Percentiles rank a stretch among this genome's conserved stretches.
Conservation (phyloP, 2,329 filamentous ascomycete genomes). For the Claviceps humidiphila region DNA sequence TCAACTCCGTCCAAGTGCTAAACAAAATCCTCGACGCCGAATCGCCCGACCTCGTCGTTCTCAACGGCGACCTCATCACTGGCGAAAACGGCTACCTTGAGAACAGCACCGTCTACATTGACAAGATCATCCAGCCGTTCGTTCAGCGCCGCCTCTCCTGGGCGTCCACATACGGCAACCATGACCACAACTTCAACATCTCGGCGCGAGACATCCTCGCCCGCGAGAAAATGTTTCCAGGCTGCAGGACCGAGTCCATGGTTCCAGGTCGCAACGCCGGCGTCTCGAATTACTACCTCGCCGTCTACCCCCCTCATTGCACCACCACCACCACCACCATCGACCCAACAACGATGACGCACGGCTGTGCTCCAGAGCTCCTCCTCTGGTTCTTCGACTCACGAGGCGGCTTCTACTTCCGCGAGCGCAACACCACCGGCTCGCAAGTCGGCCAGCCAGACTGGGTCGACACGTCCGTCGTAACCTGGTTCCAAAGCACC, state of each 20-base stretch:
- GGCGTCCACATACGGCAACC: conserved; percentile 60
- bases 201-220: conserved; percentile 30
- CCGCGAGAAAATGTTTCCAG: conserved; percentile 26
- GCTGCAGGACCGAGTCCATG: conserved; percentile 28
- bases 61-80: conserved; percentile 61
- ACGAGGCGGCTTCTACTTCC: conserved; percentile 41
- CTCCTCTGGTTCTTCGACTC: conserved; percentile 64
- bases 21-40: conserved; percentile 44
- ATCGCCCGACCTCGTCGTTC: conserved; percentile 44
- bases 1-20: conserved; percentile 43
- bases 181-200: conserved; percentile 49
- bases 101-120: conserved; percentile 43
- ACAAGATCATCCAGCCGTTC: conserved; percentile 45
- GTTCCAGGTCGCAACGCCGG: conserved; percentile 22
- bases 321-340: not conserved
- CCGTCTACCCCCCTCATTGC: conserved; percentile 27
- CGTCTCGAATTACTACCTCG: conserved; percentile 34
- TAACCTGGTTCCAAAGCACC: conserved; percentile 29
- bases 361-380: conserved; percentile 24
- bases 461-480: conserved; percentile 33
- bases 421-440: conserved; percentile 19
- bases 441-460: conserved; percentile 22
- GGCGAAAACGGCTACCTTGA: conserved; percentile 46
- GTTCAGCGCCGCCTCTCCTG: conserved; percentile 41
- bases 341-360: not conserved